Conservation (phyloP, 441 rosid genomes). For the Bocquillonia castaneifolia region DNA sequence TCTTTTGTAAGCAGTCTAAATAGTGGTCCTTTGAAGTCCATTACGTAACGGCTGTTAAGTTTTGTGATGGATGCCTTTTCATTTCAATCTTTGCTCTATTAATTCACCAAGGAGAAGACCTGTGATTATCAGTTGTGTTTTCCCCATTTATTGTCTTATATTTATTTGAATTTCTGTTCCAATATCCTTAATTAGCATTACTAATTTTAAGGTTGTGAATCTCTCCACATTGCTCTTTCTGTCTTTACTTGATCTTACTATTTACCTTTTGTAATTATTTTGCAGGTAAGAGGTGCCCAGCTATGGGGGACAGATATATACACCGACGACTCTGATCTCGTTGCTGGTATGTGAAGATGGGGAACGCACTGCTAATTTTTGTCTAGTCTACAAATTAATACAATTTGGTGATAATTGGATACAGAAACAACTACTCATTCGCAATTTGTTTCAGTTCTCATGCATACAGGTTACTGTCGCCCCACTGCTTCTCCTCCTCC, state of each 20-base stretch:
- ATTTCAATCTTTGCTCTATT: neutral
- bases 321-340: conserved; percentile 98
- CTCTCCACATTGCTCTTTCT: neutral
- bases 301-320: conserved; percentile 97
- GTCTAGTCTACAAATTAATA: neutral
- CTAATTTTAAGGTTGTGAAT: neutral
- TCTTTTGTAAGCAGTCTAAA: neutral
- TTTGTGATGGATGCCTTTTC: neutral
- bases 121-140: neutral
- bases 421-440: conserved; percentile 26
- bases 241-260: neutral
- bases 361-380: neutral
- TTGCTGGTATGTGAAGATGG: conserved; percentile 65
- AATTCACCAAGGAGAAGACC: neutral
- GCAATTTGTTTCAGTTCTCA: conserved; percentile 68
- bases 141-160: neutral
- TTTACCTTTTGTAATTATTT: neutral
- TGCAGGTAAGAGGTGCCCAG: conserved; percentile 96
- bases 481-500: conserved; percentile 99
- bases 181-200: neutral
- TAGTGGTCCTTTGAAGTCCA: neutral
- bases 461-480: conserved; percentile 99
- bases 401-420: conserved; percentile 14
- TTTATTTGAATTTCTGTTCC: neutral
- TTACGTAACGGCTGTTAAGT: too few species aligned